Percentiles rank a stretch among this genome's conserved stretches.
These are phyloP conservation scores for Pleurotus citrinopileatus DNA, from an alignment of 768 basidiomycete genomes.

Conservation along the genomic window DNA sequence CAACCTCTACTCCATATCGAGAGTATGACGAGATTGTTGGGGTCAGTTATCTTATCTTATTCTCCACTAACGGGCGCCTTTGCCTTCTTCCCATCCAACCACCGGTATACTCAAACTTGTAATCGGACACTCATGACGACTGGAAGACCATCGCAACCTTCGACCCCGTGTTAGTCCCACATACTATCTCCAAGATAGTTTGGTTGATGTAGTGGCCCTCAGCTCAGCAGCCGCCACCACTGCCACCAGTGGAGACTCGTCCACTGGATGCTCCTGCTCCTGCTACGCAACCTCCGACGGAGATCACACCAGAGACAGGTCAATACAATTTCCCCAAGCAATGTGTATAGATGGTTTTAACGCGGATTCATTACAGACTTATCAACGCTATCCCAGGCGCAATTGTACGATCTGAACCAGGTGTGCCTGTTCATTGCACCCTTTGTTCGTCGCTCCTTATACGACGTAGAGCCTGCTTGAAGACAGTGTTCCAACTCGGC, in stretches of 20 bases:
- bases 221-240: neutral
- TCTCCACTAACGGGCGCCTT: too few relatives aligned
- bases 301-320: conserved; percentile 7
- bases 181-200: neutral
- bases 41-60: too few relatives aligned
- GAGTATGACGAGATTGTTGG: too few relatives aligned
- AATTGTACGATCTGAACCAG: conserved; percentile 8
- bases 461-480: neutral
- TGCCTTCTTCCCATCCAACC: too few relatives aligned
- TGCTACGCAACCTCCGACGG: neutral
- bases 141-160: conserved; percentile 1
- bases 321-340: neutral
- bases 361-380: neutral
- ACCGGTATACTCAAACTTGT: too few relatives aligned
- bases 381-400: neutral
- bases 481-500: conserved; percentile 25
- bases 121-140: too few relatives aligned
- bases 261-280: too few relatives aligned
- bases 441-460: neutral
- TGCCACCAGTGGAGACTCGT: neutral
- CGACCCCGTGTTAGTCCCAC: neutral
- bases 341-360: neutral
- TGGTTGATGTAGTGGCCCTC: neutral
- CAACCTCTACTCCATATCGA: too few relatives aligned
- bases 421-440: neutral